Base-by-base conservation (phyloP, 73 alveolate species). In the Diophrys sp. region DNA sequence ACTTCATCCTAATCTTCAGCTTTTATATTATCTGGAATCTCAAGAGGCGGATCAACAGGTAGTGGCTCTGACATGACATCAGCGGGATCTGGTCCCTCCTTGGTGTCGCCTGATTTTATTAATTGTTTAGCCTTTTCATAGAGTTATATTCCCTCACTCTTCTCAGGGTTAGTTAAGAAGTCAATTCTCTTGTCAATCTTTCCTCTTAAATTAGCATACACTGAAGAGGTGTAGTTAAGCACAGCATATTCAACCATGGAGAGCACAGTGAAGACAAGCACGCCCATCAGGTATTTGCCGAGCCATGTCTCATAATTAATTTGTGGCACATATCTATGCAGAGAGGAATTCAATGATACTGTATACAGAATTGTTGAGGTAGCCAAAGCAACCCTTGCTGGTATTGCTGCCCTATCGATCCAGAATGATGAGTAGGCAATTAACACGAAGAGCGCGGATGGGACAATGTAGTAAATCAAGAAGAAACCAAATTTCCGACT, bases 351-450 rank as follows among this genome's bases (percentile, higher is more conserved):
- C 28, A 74, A 23, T 2, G 70, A 27, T 1, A 74, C 67, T 5
- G 81, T 74, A 54, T 29, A 29, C 23, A 54, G 67, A 26, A 44
- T 74, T 24, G 81, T 34, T 23, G 81, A 29, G 56, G 34, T 74
- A 26, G 73, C 73, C 55, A 74, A 18, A 14, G 81, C 57, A 14
- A 74, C 67, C 28, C 81, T 34, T 2, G 81, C 81, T n/a, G 81
- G 81, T 2, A 74, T 32, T 23, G 81, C 71, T 2, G 14, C 32
- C 31, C 54, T 74, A 28, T 74, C 81, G 14, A 74, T 34, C 81
- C 81, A 74, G 34, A 74, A 74, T 11, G 73, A 26, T 1, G 73
- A 23, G 27, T 74, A 74, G 28, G 81, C 73, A 14, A 74, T 23
- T 71, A 74, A 29, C 27, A 74, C 67, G 2, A 74, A 31, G 29